Conservation (phyloP, 2,329 filamentous ascomycete genomes). For the Ophiostoma montium region DNA sequence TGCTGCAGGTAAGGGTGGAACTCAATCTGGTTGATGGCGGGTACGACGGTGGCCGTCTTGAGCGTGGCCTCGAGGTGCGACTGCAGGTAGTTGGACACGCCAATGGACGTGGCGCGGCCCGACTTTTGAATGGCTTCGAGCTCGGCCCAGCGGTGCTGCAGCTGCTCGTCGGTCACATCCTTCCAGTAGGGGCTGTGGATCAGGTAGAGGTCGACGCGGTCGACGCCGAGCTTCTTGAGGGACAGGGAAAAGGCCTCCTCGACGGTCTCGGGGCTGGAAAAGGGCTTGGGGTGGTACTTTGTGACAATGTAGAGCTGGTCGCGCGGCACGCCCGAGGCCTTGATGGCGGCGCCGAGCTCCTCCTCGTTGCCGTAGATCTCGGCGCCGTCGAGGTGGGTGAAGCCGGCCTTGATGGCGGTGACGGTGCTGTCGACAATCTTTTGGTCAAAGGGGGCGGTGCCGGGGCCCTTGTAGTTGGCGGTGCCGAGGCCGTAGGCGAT, state of each 20-base stretch:
- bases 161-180: constrained; percentile 28
- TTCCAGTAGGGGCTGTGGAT: constrained; percentile 45
- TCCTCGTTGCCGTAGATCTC: constrained; percentile 54
- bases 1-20: constrained; percentile 65
- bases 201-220: constrained; percentile 60
- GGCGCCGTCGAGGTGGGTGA: constrained; percentile 60
- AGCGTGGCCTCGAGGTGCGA: constrained; percentile 41
- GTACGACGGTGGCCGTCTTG: constrained; percentile 43
- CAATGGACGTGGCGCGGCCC: constrained; percentile 55
- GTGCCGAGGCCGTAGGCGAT: constrained; percentile 63
- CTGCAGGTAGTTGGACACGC: constrained; percentile 60
- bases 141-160: constrained; percentile 47
- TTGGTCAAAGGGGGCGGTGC: constrained; percentile 36
- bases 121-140: constrained; percentile 52
- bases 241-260: constrained; percentile 41
- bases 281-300: constrained; percentile 32
- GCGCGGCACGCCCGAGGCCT: constrained; percentile 48
- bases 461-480: constrained; percentile 43
- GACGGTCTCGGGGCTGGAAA: constrained; percentile 19
- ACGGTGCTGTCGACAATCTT: constrained; percentile 35
- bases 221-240: constrained; percentile 49
- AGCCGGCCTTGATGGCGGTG: constrained; percentile 54
- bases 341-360: constrained; percentile 60
- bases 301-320: constrained; percentile 56
- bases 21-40: constrained; percentile 70